Evolutionary conservation across 1,139 yeast species (phyloP).

Genomic region (Yamadazyma jaroonii): DNA sequence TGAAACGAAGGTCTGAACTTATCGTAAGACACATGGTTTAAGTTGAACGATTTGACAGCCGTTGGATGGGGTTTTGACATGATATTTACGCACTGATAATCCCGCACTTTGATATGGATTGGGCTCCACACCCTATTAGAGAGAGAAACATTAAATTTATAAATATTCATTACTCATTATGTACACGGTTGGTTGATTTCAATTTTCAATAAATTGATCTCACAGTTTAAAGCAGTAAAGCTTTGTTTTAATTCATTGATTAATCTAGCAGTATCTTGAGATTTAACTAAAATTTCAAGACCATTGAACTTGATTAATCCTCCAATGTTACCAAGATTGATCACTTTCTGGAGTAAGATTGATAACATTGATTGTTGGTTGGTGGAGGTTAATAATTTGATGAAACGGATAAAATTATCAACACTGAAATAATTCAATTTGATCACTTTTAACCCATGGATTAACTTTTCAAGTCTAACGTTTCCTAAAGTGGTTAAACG

Average conservation of each 20-base stretch:
- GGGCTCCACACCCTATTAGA: background rate
- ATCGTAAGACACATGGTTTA: slow-evolving; percentile 55
- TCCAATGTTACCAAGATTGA: slow-evolving; percentile 13
- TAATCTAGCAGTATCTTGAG: slow-evolving; percentile 16
- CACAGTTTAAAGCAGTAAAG: slow-evolving; percentile 17
- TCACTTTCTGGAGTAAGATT: slow-evolving; percentile 27
- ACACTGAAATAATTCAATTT: slow-evolving; percentile 16
- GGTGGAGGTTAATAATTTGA: slow-evolving; percentile 25
- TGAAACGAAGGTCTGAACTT: slow-evolving; percentile 54
- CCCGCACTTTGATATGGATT: background rate
- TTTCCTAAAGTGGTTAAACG: slow-evolving; percentile 5
- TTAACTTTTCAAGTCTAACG: slow-evolving; percentile 1
- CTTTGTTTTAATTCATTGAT: slow-evolving; percentile 18
- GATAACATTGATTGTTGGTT: slow-evolving; percentile 25
- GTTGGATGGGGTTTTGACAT: slow-evolving; percentile 23
- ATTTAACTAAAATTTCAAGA: slow-evolving; percentile 23
- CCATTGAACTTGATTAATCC: slow-evolving; percentile 28
- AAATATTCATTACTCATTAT: slow-evolving; percentile 13
- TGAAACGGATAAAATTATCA: slow-evolving; percentile 23
- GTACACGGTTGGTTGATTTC: slow-evolving; percentile 3
- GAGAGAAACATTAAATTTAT: background rate
- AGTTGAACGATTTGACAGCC: slow-evolving; percentile 48
- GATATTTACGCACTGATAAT: background rate
- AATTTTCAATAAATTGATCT: slow-evolving; percentile 17
- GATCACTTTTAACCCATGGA: slow-evolving; percentile 1